Percentiles rank a stretch among this genome's conserved stretches.
Evolutionary conservation across 345 rosid species (phyloP).

Genomic region (Moringa oleifera): DNA sequence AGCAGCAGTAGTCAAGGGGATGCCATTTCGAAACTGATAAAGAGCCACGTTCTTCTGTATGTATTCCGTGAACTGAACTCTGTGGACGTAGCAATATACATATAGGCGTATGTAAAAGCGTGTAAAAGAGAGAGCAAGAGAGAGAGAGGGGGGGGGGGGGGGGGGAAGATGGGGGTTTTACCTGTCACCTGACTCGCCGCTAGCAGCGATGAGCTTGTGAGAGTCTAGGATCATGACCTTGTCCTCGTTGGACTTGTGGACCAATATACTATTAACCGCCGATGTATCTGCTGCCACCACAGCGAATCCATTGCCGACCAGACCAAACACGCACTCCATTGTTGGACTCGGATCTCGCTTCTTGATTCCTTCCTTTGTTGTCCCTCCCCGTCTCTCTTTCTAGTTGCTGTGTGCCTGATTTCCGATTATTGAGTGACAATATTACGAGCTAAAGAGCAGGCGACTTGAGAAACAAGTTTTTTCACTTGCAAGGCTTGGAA

Average conservation of each 20-base stretch:
- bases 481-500: too few species aligned
- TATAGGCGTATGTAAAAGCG: too few species aligned
- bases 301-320: constrained; percentile 85
- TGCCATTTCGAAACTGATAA: constrained; percentile 88
- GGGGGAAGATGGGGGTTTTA: constrained; percentile 12
- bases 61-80: constrained; percentile 96
- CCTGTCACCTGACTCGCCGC: constrained; percentile 98
- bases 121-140: not conserved
- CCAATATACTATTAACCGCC: constrained; percentile 85
- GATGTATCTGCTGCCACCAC: constrained; percentile 83
- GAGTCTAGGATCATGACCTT: constrained; percentile 95
- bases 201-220: constrained; percentile 92
- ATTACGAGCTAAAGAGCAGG: too few species aligned
- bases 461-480: too few species aligned
- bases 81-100: constrained; percentile 12
- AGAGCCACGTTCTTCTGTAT: constrained; percentile 93
- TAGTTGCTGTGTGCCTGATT: too few species aligned
- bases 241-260: constrained; percentile 93
- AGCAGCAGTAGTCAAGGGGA: constrained; percentile 86
- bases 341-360: constrained; percentile 22
- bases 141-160: constrained; percentile 2
- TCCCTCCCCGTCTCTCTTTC: not conserved
- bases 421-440: too few species aligned
- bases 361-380: not conserved
- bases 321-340: constrained; percentile 97